A percentile compares a stretch with the other conserved stretches of the same genome.
These are phyloP conservation scores for Stevia rebaudiana DNA, from an alignment of 140 eudicot species.

Conservation along the genomic window DNA sequence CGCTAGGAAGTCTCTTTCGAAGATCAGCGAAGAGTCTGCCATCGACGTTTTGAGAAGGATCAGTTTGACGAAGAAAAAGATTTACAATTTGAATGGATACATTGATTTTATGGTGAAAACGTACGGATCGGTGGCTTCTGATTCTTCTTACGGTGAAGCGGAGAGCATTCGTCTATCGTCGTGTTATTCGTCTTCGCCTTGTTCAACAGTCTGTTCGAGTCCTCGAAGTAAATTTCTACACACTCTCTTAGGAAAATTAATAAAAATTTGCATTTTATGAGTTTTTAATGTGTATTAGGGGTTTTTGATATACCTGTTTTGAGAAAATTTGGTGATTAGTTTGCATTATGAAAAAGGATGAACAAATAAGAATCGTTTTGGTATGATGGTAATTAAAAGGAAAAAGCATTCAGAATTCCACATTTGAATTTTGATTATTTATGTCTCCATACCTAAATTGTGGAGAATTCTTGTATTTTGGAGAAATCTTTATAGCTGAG, in stretches of 20 bases:
- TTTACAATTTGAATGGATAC: slow-evolving; percentile 15
- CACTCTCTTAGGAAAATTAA: background rate
- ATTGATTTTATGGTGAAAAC: slow-evolving; percentile 15
- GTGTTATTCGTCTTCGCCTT: slow-evolving; percentile 20
- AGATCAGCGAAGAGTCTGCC: slow-evolving; percentile 19
- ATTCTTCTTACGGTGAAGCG: background rate
- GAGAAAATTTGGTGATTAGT: background rate
- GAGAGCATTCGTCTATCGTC: slow-evolving; percentile 23
- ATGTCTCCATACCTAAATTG: no score
- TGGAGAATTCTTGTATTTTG: no score
- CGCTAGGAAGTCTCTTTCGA: slow-evolving; percentile 24
- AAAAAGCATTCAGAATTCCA: background rate
- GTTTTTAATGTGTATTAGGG: background rate
- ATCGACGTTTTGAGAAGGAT: slow-evolving; percentile 17
- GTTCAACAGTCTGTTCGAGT: background rate
- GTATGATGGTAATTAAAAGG: background rate
- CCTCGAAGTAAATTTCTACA: slow-evolving; percentile 5
- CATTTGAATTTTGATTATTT: no score
- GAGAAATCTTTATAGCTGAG: no score
- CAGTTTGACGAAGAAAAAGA: background rate
- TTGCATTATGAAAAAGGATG: background rate
- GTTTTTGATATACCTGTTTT: background rate
- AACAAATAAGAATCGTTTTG: background rate
- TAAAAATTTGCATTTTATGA: background rate
- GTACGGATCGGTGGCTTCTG: background rate